Evolutionary conservation across 169 alveolate genomes (phyloP), one percentile per base, ranked within the genome.

Genomic region (Plasmodium yoelii): DNA sequence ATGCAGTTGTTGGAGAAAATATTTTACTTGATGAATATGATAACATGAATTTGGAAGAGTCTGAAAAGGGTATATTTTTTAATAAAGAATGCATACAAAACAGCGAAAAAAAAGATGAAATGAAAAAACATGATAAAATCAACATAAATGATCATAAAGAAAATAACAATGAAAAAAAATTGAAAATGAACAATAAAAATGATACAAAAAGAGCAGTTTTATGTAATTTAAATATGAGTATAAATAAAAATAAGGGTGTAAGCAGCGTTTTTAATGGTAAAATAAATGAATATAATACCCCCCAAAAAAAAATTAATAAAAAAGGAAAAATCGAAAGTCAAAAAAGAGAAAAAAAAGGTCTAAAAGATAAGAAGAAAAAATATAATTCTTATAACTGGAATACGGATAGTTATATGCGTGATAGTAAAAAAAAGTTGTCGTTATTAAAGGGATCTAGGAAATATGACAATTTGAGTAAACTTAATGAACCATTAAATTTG

Each of bases 201-300:
- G 88, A 63, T 44, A 56, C 1, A 60, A 74, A 1, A 15, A 74
- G 49, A 49, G 24, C 47, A 46, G 5, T 60, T 61, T 10, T 75
- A 55, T 44, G 22, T 8, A 39, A 82, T 82, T 74, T 74, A 15
- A n/a, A 49, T 5, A 74, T 74, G 64, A 61, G 28, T 44, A 60
- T 59, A 39, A 73, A 74, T 55, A 74, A 61, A 49, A 74, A 68
- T 24, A 74, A 74, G 42, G 74, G 47, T 3, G 34, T 42, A 61
- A 61, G 56, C 26, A 34, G 56, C 8, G 24, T 61, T 15, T 63
- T 51, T 53, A 82, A 82, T 55, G n/a, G 44, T 49, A 65, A 24
- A 46, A 22, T 13, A 39, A 42, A 77, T 34, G 80, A 75, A 15
- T 13, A 61, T 24, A 51, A 61, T 57, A 1, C 8, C 15, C 7